These are phyloP conservation scores for Leishmania guyanensis DNA, from an alignment of 208 protist genomes.

Conservation along the genomic window DNA sequence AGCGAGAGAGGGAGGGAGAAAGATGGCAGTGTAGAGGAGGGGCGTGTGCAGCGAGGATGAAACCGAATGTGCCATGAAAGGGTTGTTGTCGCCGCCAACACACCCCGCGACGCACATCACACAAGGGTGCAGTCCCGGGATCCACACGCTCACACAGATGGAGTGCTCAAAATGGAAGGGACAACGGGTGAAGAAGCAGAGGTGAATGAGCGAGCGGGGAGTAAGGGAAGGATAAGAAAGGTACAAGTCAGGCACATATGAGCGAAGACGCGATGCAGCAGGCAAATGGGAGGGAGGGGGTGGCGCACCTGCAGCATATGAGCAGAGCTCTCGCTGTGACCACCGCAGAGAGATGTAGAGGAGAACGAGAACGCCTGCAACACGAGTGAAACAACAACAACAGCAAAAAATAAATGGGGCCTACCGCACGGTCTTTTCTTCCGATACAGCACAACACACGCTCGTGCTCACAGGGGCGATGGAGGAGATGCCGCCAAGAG, in stretches of 20 bases:
- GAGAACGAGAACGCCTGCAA: neutral
- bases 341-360: neutral
- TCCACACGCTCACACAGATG: neutral
- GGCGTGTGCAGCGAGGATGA: neutral
- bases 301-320: neutral
- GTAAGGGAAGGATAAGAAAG: neutral
- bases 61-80: neutral
- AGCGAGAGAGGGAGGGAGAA: constrained; percentile 22
- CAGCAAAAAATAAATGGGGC: neutral
- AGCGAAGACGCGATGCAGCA: neutral
- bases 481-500: neutral
- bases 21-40: constrained; percentile 3
- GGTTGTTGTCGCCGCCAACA: neutral
- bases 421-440: no score
- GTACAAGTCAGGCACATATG: neutral
- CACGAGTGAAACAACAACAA: neutral
- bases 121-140: neutral
- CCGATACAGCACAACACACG: neutral
- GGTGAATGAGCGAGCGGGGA: no score
- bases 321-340: neutral
- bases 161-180: neutral
- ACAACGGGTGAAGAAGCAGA: neutral
- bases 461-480: neutral
- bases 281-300: neutral
- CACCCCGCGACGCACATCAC: neutral